Conservation (phyloP, 1,284 basidiomycete genomes). For the Ceratobasidium sp. region DNA sequence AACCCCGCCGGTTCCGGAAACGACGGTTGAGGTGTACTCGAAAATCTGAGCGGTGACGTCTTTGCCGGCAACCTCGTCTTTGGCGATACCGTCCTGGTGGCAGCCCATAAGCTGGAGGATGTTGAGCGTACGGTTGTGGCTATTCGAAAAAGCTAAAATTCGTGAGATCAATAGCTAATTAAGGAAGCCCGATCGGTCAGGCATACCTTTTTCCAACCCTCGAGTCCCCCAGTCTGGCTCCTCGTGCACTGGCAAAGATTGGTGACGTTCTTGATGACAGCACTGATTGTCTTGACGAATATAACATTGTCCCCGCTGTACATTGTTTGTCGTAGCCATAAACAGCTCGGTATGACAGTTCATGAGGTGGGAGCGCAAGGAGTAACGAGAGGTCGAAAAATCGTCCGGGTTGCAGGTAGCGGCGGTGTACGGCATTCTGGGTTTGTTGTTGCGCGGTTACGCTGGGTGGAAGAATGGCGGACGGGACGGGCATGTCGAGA, state of each 20-base stretch:
- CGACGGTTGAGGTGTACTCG: slow-evolving; percentile 86
- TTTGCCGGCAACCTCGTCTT: slow-evolving; percentile 91
- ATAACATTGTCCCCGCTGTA: too few relatives aligned
- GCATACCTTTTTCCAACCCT: slow-evolving; percentile 89
- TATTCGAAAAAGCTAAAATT: slow-evolving; percentile 79
- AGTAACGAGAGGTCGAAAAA: slow-evolving; percentile 66
- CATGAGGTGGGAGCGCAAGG: slow-evolving; percentile 84
- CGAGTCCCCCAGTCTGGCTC: slow-evolving; percentile 93
- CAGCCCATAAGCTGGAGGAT: slow-evolving; percentile 87
- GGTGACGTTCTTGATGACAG: slow-evolving; percentile 91
- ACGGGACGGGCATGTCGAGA: slow-evolving; percentile 83
- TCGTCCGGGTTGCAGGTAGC: slow-evolving; percentile 55
- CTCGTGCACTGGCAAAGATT: slow-evolving; percentile 83
- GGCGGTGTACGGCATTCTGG: slow-evolving; percentile 74
- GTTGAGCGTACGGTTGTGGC: slow-evolving; percentile 86
- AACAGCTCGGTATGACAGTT: slow-evolving; percentile 92
- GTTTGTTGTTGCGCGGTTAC: slow-evolving; percentile 81
- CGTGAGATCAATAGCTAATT: background rate
- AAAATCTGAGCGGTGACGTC: slow-evolving; percentile 96
- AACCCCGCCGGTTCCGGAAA: slow-evolving; percentile 87
- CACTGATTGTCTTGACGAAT: slow-evolving; percentile 95
- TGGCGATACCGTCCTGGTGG: slow-evolving; percentile 96
- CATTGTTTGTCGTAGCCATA: slow-evolving; percentile 96
- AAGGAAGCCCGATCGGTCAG: background rate
- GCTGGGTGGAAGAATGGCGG: slow-evolving; percentile 77